Base-by-base conservation (phyloP, 2,329 filamentous ascomycete genomes). In the Fusarium sp. region DNA sequence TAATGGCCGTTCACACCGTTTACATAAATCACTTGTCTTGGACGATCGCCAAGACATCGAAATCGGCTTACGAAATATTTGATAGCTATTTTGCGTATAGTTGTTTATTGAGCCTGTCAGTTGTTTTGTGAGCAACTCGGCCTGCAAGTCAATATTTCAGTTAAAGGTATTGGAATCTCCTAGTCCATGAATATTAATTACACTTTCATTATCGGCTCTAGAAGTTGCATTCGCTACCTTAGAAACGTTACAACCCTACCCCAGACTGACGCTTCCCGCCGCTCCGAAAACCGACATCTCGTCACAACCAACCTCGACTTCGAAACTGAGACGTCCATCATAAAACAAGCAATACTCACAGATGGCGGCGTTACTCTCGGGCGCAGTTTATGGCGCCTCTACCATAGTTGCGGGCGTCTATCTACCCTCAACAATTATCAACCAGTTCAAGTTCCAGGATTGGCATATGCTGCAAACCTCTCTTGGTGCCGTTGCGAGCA, bases 401-500 rank as follows among this genome's bases (percentile, higher is more conserved):
- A 81, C 91, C 41, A 81, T 86, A 31, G 84, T 83, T 5, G 83
- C 88, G 3, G 88, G 88, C 29, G 86, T 91, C 56, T 85, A 86
- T 71, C 80, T 84, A 36, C 89, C 89, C 0, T 79, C 83, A 0
- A 81, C 89, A 45, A 88, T 92, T 68, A 76, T 87, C 57, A 78
- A 81, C 11, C 90, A 91, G 78, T 83, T 91, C 78, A 82, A 80
- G 23, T 79, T 90, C 43, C 77, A 83, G 46, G 84, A 89, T 72
- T 90, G 85, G 76, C 87, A 89, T 74, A 91, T 91, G 89, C 74
- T 89, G 29, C 84, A 90, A 76, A 82, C 83, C 11, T 91, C 91
- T 70, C 76, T 91, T 6, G 82, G 85, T 3, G 90, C 88, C 5
- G 87, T 87, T 11, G 88, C 86, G 25, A 83, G 81, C 68, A 90